Base-by-base conservation (phyloP, 2,329 filamentous ascomycete species). In the Lojkania enalia region DNA sequence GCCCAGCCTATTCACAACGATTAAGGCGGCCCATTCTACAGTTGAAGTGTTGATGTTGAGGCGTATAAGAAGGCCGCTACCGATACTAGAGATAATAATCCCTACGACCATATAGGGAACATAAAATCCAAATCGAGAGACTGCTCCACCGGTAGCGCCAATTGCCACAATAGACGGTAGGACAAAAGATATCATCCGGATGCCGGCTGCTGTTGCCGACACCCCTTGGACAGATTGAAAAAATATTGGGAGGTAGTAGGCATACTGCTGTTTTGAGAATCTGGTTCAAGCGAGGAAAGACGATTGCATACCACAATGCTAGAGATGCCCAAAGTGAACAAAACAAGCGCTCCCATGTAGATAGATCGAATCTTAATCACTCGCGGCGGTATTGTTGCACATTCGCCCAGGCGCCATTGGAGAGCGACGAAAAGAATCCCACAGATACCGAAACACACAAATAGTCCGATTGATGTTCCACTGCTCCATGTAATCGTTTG, bases 401-500 rank as follows among this genome's bases (percentile, higher is more conserved):
- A 29, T 4, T 53, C 46, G 2, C 48, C 39, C 27, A 31, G 18
- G 23, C 36, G 31, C 15, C 38, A 53, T 30, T 63, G 47, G 7
- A 52, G 12, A 12, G 42, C 23, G 14, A 48, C 48, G 46, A 80
- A 79, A 2, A 64, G 39, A 29, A 76, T 58, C 20, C 72, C 60
- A 0, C 73, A 46, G 0, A 77, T 60, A 0, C 66, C 76, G 14
- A 73, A 74, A 2, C 76, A 48, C 7, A 75, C 65, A 58, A 77
- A 79, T 2, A 76, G 58, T 0, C 64, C 68, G 31, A 82, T 79
- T 14, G 70, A 66, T 0, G 63, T 57, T 0, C 64, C 70, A 4
- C 63, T 67, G 35, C 64, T 52, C 79, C 79, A 83, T 1, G 57
- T 11, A 15, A 60, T 50, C 15, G 52, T 54, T 2, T 48, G 42